These are phyloP conservation scores for Exophiala spinifera DNA, from an alignment of 2,329 filamentous ascomycete genomes.

Conservation along the genomic window DNA sequence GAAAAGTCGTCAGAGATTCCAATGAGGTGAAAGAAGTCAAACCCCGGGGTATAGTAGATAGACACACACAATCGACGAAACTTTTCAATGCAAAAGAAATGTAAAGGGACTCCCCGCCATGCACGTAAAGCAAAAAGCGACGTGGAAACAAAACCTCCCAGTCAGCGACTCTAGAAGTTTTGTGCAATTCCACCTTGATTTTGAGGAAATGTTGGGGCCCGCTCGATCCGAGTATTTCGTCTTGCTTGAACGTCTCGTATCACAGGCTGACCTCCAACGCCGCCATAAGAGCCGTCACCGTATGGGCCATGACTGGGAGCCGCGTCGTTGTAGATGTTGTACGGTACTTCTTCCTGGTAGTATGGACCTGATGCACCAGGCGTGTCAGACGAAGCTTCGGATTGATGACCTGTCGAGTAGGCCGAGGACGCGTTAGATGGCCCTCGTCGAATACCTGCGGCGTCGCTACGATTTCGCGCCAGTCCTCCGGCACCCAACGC, in stretches of 20 bases:
- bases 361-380: constrained; percentile 45
- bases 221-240: constrained; percentile 93
- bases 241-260: constrained; percentile 91
- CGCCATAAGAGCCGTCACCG: constrained; percentile 53
- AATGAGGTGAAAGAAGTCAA: neutral
- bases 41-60: neutral
- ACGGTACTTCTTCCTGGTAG: constrained; percentile 55
- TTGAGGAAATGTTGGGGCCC: constrained; percentile 80
- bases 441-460: constrained; percentile 74
- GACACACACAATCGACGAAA: neutral
- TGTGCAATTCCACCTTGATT: constrained; percentile 84
- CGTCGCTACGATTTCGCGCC: constrained; percentile 38
- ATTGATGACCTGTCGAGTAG: constrained; percentile 67
- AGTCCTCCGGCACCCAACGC: constrained; percentile 59
- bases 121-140: neutral
- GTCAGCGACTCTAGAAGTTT: constrained; percentile 68
- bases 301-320: constrained; percentile 51
- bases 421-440: constrained; percentile 94
- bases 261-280: constrained; percentile 62
- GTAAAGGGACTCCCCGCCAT: neutral
- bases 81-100: neutral
- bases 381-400: constrained; percentile 59
- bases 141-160: neutral
- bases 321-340: constrained; percentile 47
- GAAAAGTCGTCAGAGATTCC: neutral